These are phyloP conservation scores for Phyllachora maydis DNA, from an alignment of 2,329 filamentous ascomycete species.

Conservation along the genomic window DNA sequence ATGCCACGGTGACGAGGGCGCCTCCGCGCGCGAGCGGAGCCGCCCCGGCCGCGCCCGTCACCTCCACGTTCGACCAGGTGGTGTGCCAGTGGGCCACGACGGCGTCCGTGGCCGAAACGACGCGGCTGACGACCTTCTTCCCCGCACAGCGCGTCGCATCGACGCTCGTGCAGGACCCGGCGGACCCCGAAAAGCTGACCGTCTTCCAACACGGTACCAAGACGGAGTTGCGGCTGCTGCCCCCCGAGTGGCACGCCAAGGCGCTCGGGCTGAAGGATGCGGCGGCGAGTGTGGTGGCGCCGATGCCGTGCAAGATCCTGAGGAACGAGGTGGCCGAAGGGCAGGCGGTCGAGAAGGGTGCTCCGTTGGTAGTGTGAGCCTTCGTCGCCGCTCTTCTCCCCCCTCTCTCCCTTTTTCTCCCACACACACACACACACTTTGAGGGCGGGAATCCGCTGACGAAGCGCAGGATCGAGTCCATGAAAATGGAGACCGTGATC, in stretches of 20 bases:
- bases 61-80: slow-evolving; percentile 13
- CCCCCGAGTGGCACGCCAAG: slow-evolving; percentile 69
- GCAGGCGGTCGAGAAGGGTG: slow-evolving; percentile 63
- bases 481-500: slow-evolving; percentile 82
- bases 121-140: slow-evolving; percentile 50
- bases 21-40: no score
- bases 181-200: slow-evolving; percentile 37
- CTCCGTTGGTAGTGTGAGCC: slow-evolving; percentile 63
- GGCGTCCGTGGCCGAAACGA: slow-evolving; percentile 11
- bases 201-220: slow-evolving; percentile 54
- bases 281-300: slow-evolving; percentile 66
- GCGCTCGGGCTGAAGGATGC: slow-evolving; percentile 67
- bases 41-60: no score
- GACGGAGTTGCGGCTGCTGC: slow-evolving; percentile 33
- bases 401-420: slow-evolving; percentile 9
- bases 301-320: slow-evolving; percentile 95
- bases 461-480: slow-evolving; percentile 64
- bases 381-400: no score
- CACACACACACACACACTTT: neutral
- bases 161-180: slow-evolving; percentile 43
- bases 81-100: slow-evolving; percentile 11
- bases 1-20: slow-evolving; percentile 21
- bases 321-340: slow-evolving; percentile 75
- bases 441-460: no score
- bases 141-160: slow-evolving; percentile 61